Percentiles rank a stretch among this genome's conserved stretches.
Conservation (phyloP, 306 rosid genomes). For the Cercis canadensis region DNA sequence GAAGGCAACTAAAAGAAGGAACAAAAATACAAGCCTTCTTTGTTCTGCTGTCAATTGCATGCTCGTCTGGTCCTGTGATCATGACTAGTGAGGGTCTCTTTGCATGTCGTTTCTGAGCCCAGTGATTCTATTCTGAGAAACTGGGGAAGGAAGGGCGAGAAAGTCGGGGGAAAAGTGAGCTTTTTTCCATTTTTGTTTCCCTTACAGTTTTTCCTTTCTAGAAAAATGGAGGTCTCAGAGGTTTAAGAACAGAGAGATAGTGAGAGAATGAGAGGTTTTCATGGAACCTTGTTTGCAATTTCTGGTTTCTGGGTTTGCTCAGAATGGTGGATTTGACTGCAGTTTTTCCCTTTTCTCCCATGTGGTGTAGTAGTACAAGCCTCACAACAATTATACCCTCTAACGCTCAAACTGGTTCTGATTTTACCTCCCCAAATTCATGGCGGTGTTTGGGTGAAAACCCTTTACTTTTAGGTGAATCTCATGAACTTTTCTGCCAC, state of each 20-base stretch:
- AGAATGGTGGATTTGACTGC: constrained; percentile 34
- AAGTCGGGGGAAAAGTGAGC: constrained; percentile 58
- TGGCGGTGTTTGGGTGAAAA: constrained; percentile 35
- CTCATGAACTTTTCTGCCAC: constrained; percentile 6
- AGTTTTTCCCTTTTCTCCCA: constrained; percentile 24
- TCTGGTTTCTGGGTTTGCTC: constrained; percentile 40
- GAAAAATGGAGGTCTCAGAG: constrained; percentile 47
- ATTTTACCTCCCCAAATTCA: constrained; percentile 4
- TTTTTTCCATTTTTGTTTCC: neutral
- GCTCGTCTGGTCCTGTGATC: constrained; percentile 74
- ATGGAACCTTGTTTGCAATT: constrained; percentile 41
- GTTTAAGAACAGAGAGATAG: constrained; percentile 20
- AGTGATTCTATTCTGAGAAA: constrained; percentile 49
- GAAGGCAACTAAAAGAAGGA: constrained; percentile 56
- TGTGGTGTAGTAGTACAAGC: neutral
- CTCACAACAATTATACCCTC: constrained; percentile 22
- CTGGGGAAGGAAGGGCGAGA: constrained; percentile 43
- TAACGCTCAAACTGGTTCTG: constrained; percentile 1
- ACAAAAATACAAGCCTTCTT: constrained; percentile 57
- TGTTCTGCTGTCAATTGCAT: constrained; percentile 53
- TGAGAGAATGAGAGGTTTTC: neutral
- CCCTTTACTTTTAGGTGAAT: constrained; percentile 38
- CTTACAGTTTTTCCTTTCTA: constrained; percentile 13
- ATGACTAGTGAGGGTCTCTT: constrained; percentile 59
- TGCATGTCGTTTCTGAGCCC: constrained; percentile 56